Evolutionary conservation across 345 rosid species (phyloP).

Genomic region (Passiflora organensis): DNA sequence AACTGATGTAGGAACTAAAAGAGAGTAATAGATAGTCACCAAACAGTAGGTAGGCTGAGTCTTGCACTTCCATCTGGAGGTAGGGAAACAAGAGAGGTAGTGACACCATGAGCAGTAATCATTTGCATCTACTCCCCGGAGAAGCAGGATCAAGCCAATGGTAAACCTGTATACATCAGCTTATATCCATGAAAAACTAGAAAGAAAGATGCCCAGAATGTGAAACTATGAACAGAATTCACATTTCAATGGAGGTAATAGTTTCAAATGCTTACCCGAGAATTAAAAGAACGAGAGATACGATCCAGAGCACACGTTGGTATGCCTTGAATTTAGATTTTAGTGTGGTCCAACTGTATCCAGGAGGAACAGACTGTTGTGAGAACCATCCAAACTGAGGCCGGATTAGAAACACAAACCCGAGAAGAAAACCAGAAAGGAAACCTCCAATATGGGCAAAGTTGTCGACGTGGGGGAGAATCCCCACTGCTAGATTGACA

Average conservation of each 20-base stretch:
- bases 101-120: conserved; percentile 96
- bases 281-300: conserved; percentile 60
- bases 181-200: background rate
- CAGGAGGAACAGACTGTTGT: conserved; percentile 43
- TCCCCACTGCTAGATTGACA: conserved; percentile 82
- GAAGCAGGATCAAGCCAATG: conserved; percentile 50
- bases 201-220: background rate
- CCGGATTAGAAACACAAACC: conserved; percentile 79
- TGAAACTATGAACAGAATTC: background rate
- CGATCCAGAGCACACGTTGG: conserved; percentile 68
- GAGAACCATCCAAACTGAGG: conserved; percentile 83
- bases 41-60: conserved; percentile 55
- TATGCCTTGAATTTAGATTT: conserved; percentile 60
- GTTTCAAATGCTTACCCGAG: conserved; percentile 49
- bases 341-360: conserved; percentile 17
- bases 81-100: conserved; percentile 86
- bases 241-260: background rate
- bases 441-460: conserved; percentile 98
- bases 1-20: no score
- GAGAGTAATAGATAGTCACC: conserved; percentile 29
- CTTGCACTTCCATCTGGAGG: conserved; percentile 83
- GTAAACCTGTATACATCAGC: conserved; percentile 40
- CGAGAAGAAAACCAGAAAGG: conserved; percentile 75
- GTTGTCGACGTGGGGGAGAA: conserved; percentile 92
- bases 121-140: conserved; percentile 82